Percentiles rank a stretch among this genome's conserved stretches.
Conservation (phyloP, 106 monocot species). For the Iris macrosiphon region DNA sequence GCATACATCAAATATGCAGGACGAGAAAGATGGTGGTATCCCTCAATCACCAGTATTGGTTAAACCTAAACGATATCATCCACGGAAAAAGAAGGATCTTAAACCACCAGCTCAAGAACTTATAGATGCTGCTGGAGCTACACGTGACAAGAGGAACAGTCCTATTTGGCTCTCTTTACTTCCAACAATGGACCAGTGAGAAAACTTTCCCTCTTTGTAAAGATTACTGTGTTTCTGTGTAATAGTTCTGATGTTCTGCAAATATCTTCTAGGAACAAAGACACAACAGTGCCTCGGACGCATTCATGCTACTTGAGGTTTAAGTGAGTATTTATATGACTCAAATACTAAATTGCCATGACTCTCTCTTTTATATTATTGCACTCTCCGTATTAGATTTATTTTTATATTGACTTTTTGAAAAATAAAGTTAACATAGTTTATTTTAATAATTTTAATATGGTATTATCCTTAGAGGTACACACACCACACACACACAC, state of each 20-base stretch:
- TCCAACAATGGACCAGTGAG: conserved; percentile 66
- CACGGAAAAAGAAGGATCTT: conserved; percentile 38
- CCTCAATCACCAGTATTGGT: conserved; percentile 5
- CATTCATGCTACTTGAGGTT: conserved; percentile 64
- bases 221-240: neutral
- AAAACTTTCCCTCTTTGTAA: neutral
- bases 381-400: neutral
- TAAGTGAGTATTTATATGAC: conserved; percentile 51
- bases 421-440: too few relatives aligned
- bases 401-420: too few relatives aligned
- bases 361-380: neutral
- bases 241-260: neutral
- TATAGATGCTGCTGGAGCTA: conserved; percentile 38
- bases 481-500: too few relatives aligned
- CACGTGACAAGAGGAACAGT: conserved; percentile 29
- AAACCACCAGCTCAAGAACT: conserved; percentile 34
- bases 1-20: conserved; percentile 33
- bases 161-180: conserved; percentile 79
- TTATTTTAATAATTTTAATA: too few relatives aligned
- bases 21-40: conserved; percentile 32
- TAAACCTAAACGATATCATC: conserved; percentile 30
- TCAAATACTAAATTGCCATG: too few relatives aligned
- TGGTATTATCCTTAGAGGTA: too few relatives aligned
- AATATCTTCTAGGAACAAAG: conserved; percentile 49
- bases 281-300: conserved; percentile 48